Conservation (phyloP, 108 stramenopile species). For the Cyclotella atomus region DNA sequence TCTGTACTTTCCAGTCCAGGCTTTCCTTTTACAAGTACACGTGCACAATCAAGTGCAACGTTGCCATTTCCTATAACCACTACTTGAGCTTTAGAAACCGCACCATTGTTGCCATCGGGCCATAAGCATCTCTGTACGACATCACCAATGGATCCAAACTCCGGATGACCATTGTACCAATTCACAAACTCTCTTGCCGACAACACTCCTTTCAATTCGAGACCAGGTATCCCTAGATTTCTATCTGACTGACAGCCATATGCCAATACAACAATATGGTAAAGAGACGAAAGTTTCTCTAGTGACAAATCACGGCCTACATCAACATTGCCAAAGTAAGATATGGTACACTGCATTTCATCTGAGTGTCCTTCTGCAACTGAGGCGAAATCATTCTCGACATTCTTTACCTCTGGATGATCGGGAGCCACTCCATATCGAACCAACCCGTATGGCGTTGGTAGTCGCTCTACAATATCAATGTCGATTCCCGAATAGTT, state of each 20-base stretch:
- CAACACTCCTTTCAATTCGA: conserved; percentile 72
- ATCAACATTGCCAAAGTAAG: conserved; percentile 83
- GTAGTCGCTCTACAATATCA: conserved; percentile 90
- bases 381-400: conserved; percentile 89
- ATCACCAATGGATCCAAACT: conserved; percentile 58
- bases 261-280: conserved; percentile 91
- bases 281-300: conserved; percentile 60
- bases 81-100: conserved; percentile 30
- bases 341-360: conserved; percentile 20
- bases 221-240: conserved; percentile 60
- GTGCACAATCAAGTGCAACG: conserved; percentile 96
- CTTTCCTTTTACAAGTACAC: conserved; percentile 88
- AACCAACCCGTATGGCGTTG: conserved; percentile 95
- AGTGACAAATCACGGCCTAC: conserved; percentile 79
- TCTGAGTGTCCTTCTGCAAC: conserved; percentile 25
- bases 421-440: conserved; percentile 97
- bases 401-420: conserved; percentile 98
- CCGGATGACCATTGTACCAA: conserved; percentile 95
- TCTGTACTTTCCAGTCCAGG: conserved; percentile 83
- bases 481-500: conserved; percentile 50
- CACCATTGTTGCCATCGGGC: conserved; percentile 39
- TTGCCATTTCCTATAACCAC: conserved; percentile 98
- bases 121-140: conserved; percentile 46
- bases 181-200: conserved; percentile 93
- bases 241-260: conserved; percentile 90